phyloP scores from a whole-genome alignment of 768 basidiomycete species.

The Candolleomyces eurysporus region DNA sequence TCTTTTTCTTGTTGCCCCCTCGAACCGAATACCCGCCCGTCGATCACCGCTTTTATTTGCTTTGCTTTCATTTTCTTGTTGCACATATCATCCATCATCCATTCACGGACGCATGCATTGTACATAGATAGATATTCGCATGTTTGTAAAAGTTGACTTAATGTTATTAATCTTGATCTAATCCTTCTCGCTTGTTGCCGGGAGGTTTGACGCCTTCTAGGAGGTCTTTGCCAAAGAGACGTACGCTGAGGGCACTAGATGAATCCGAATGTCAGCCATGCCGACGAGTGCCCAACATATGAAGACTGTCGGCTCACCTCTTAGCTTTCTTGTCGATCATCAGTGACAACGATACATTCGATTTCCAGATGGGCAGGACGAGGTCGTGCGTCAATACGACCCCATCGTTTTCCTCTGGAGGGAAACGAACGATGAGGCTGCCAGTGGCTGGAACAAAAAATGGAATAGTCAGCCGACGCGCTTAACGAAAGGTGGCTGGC shows the following conservation, averaged over 20 bases:
- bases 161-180: not conserved
- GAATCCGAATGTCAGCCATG: slow-evolving; percentile 1
- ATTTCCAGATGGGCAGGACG: slow-evolving; percentile 95
- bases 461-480: not conserved
- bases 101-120: not conserved
- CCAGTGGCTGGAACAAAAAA: slow-evolving; percentile 49
- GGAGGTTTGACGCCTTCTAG: slow-evolving; percentile 57
- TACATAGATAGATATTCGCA: not conserved
- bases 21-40: not conserved
- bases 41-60: not conserved
- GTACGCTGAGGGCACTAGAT: slow-evolving; percentile 77
- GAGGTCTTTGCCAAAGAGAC: slow-evolving; percentile 81
- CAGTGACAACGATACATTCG: slow-evolving; percentile 78
- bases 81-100: not conserved
- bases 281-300: not conserved
- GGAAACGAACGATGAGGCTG: slow-evolving; percentile 71
- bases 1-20: not conserved
- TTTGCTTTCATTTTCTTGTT: not conserved
- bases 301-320: slow-evolving; percentile 48
- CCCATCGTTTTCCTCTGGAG: slow-evolving; percentile 48
- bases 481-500: slow-evolving; percentile 8
- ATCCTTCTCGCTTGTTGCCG: slow-evolving; percentile 5
- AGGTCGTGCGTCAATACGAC: slow-evolving; percentile 77
- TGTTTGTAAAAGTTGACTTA: not conserved
- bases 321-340: slow-evolving; percentile 98